Evolutionary conservation across 345 rosid species (phyloP).

Genomic region (Euclidium syriacum): DNA sequence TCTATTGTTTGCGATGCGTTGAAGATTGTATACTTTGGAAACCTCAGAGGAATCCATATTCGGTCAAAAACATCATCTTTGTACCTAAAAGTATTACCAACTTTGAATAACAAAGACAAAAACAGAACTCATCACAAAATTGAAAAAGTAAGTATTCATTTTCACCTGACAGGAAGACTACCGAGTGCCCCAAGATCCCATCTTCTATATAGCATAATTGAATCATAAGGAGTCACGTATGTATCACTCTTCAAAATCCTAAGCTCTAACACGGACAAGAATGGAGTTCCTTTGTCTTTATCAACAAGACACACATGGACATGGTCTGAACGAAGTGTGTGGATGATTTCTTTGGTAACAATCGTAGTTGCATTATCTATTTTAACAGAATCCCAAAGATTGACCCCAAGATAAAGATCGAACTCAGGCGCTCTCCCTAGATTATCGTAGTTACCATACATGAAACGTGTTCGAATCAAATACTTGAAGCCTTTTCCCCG

Average conservation of each 20-base stretch:
- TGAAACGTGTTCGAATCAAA: slow-evolving; percentile 42
- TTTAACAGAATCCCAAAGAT: slow-evolving; percentile 30
- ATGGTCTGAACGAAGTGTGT: slow-evolving; percentile 27
- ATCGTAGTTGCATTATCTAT: slow-evolving; percentile 7
- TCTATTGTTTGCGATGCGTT: slow-evolving; percentile 7
- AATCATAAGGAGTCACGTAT: neutral
- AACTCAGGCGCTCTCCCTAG: slow-evolving; percentile 29
- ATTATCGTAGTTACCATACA: slow-evolving; percentile 53
- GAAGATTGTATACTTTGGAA: neutral
- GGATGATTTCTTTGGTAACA: slow-evolving; percentile 28
- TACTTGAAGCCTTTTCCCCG: slow-evolving; percentile 29
- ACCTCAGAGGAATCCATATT: slow-evolving; percentile 16
- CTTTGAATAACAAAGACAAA: too few species aligned
- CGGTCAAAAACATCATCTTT: slow-evolving; percentile 33
- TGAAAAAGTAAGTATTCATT: too few species aligned
- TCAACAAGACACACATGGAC: slow-evolving; percentile 46
- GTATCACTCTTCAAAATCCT: slow-evolving; percentile 32
- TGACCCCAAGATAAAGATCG: slow-evolving; percentile 46
- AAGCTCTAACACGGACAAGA: slow-evolving; percentile 45
- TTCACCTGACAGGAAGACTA: slow-evolving; percentile 16
- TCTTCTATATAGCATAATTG: neutral
- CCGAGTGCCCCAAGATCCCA: slow-evolving; percentile 22
- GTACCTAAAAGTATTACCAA: too few species aligned
- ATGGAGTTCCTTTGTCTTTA: slow-evolving; percentile 37
- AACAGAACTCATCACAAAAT: too few species aligned